Evolutionary conservation across 495 filamentous ascomycete genomes (phyloP).

Genomic region (Hapsidospora chrysogenum): DNA sequence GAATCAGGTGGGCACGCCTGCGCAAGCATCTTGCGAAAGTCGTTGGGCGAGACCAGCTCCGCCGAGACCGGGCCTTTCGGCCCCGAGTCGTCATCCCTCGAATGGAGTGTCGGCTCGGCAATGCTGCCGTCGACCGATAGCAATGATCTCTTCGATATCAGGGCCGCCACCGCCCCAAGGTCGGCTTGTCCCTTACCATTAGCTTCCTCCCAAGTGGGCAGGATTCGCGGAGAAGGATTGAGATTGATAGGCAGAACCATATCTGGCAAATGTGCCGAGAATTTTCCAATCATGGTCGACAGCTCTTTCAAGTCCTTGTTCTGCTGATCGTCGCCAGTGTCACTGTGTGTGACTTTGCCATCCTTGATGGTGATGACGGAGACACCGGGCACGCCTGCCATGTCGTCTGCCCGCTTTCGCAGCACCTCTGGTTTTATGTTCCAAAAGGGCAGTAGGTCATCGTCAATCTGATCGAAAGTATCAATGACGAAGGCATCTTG

Average conservation of each 20-base stretch:
- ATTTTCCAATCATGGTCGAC: constrained; percentile 46
- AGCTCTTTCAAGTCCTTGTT: constrained; percentile 43
- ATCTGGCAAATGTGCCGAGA: constrained; percentile 53
- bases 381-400: constrained; percentile 19
- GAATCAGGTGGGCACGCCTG: constrained; percentile 42
- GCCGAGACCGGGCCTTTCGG: constrained; percentile 1
- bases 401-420: constrained; percentile 19
- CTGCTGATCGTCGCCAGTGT: constrained; percentile 25
- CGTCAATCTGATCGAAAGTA: constrained; percentile 56
- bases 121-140: neutral
- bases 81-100: constrained; percentile 15
- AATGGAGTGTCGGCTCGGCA: constrained; percentile 6
- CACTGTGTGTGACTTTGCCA: constrained; percentile 28
- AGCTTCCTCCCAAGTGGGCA: constrained; percentile 47
- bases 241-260: constrained; percentile 75
- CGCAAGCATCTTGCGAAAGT: constrained; percentile 34
- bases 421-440: constrained; percentile 44
- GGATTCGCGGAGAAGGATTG: constrained; percentile 58
- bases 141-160: constrained; percentile 1
- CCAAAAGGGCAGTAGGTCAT: constrained; percentile 59
- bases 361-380: constrained; percentile 26
- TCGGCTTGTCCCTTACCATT: neutral
- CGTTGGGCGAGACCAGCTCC: constrained; percentile 19
- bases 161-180: constrained; percentile 1
- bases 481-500: constrained; percentile 50